Evolutionary conservation across 805 yeast species (phyloP).

Genomic region (Hanseniaspora meyeri): DNA sequence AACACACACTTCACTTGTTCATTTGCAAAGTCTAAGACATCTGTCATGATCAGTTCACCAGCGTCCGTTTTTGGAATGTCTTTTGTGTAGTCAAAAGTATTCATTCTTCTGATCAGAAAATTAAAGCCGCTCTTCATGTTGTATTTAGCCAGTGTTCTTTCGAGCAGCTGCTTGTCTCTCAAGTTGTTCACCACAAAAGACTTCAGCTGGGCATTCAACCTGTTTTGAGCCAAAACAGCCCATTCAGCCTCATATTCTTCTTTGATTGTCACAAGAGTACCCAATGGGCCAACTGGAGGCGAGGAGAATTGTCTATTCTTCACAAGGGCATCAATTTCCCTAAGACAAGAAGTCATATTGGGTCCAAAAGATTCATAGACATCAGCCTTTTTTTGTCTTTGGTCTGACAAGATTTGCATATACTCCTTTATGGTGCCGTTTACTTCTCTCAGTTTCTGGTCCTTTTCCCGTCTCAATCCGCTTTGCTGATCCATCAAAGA

Average conservation of each 20-base stretch:
- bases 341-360: conserved; percentile 32
- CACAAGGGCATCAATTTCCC: conserved; percentile 27
- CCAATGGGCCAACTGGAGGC: conserved; percentile 73
- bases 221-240: conserved; percentile 48
- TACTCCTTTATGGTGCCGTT: background rate
- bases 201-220: conserved; percentile 38
- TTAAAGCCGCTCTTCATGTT: conserved; percentile 12
- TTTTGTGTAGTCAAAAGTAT: conserved; percentile 35
- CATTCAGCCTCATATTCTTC: conserved; percentile 39
- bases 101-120: conserved; percentile 17
- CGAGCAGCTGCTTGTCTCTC: conserved; percentile 42
- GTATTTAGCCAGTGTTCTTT: conserved; percentile 26
- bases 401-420: conserved; percentile 14
- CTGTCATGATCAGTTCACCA: conserved; percentile 35
- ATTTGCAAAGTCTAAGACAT: conserved; percentile 45
- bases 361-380: conserved; percentile 41
- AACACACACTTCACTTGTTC: conserved; percentile 46
- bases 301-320: conserved; percentile 31
- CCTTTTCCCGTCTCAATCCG: background rate
- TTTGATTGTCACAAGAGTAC: conserved; percentile 46
- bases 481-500: conserved; percentile 16
- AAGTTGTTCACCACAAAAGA: conserved; percentile 57
- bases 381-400: conserved; percentile 21
- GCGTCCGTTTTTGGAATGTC: conserved; percentile 34
- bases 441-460: background rate